Conservation (phyloP, 345 rosid species). For the Eucalyptus caleyi region DNA sequence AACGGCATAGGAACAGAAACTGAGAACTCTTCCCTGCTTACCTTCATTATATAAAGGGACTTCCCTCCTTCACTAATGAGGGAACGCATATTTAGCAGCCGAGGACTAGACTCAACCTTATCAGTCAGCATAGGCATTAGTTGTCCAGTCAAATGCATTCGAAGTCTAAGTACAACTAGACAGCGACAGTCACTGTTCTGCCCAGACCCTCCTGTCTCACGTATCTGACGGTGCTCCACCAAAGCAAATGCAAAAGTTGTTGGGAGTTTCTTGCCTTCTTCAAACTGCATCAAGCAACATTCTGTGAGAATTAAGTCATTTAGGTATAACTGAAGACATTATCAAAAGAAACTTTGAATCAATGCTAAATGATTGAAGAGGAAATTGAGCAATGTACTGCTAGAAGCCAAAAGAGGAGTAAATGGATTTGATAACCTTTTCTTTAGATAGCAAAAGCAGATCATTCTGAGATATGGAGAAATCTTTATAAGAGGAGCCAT, state of each 20-base stretch:
- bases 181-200: neutral
- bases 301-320: neutral
- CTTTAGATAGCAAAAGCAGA: conserved; percentile 67
- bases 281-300: conserved; percentile 30
- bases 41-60: conserved; percentile 62
- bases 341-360: neutral
- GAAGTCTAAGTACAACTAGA: conserved; percentile 44
- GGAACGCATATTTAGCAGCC: conserved; percentile 47
- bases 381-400: neutral
- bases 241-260: conserved; percentile 74
- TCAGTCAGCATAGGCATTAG: conserved; percentile 24
- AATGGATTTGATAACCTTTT: conserved; percentile 33
- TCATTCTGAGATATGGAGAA: conserved; percentile 60
- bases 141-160: conserved; percentile 82
- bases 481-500: conserved; percentile 38
- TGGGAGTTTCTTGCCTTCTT: conserved; percentile 40
- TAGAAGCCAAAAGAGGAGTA: neutral
- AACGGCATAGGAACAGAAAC: neutral
- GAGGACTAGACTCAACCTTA: conserved; percentile 21
- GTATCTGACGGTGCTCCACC: conserved; percentile 62
- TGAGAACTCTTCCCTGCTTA: neutral
- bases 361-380: neutral
- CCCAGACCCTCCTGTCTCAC: neutral
- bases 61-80: conserved; percentile 32
- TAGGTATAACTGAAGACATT: neutral